phyloP scores from a whole-genome alignment of 768 basidiomycete species.

The Pleurotus eryngii region DNA sequence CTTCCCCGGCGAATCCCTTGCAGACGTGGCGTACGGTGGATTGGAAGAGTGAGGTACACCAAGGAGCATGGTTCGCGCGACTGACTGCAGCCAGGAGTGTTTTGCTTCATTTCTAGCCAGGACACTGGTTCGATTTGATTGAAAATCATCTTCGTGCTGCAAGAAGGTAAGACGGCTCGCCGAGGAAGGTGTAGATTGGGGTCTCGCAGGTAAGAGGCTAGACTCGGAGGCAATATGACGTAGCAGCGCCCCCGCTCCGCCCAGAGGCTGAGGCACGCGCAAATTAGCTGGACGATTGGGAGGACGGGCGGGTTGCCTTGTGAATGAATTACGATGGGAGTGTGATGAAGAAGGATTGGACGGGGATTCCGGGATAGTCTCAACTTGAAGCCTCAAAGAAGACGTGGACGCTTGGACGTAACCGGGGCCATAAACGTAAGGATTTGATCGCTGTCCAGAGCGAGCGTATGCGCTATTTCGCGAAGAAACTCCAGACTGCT shows the following conservation, averaged over 20 bases:
- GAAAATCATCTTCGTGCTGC: not conserved
- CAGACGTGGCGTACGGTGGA: not conserved
- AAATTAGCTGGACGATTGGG: conserved; percentile 17
- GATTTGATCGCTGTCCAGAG: not conserved
- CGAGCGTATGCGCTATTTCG: not conserved
- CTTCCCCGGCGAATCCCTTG: no score
- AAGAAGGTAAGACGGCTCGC: conserved; percentile 22
- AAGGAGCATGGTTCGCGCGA: conserved; percentile 2
- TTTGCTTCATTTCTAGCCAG: conserved; percentile 2
- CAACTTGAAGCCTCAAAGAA: conserved; percentile 2
- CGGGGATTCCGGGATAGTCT: conserved; percentile 26
- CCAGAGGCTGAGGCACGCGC: conserved; percentile 27
- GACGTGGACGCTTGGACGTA: not conserved
- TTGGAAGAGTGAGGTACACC: conserved; percentile 1
- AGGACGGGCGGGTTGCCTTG: conserved; percentile 20
- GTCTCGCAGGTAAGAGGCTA: conserved; percentile 10
- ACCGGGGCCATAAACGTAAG: not conserved
- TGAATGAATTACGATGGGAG: conserved; percentile 11
- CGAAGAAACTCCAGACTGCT: not conserved
- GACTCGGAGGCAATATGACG: conserved; percentile 65
- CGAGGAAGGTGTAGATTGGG: conserved; percentile 25
- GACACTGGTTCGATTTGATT: not conserved
- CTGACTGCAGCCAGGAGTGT: not conserved
- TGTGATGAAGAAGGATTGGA: conserved; percentile 19
- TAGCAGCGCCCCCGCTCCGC: conserved; percentile 61